Base-by-base conservation (phyloP, 805 yeast genomes). In the Lipomyces orientalis region DNA sequence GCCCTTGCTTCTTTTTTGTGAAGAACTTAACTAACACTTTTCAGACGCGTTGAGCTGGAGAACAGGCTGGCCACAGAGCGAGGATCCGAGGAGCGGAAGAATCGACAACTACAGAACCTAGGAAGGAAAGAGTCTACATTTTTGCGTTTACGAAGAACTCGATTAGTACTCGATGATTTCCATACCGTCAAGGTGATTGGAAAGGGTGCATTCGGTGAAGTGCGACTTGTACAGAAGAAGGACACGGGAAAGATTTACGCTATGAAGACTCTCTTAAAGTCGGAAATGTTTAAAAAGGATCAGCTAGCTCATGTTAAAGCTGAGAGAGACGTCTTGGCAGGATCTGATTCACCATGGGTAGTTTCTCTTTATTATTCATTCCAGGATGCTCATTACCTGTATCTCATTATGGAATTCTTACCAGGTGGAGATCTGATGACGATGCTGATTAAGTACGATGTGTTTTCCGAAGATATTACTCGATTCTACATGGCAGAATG, bases 121-220 rank as follows among this genome's bases (percentile, higher is more conserved):
- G 98, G 98, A 51, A 89, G 88, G 76, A 92, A 91, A 73, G 97
- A 93, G 79, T 89, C 96, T 5, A 93, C 90, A 69, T 93, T 90
- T 73, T 81, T 93, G 75, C 85, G 98, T 70, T 83, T 93, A 64
- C 82, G 97, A 73, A 86, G 98, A 77, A 93, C 97, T 0, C 86
- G 93, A 75, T 82, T 93, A 63, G 85, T 92, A 0, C 81, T 92
- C 55, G 95, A 90, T 54, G 98, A 93, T 79, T 91, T 93, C 79
- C 86, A 83, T 67, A 93, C 97, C 0, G 96, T 93, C 64, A 92
- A 92, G 79, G 97, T 90, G 46, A 86, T 87, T 71, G 99, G 99
- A 60, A 95, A 95, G 78, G 99, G 99, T 71, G 97, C 99, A 0
- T 95, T 95, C 81, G 99, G 99, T 69, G 98, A 93, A 76, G 99